These are phyloP conservation scores for Echites panduratus DNA, from an alignment of 257 asterid genomes.

Conservation along the genomic window DNA sequence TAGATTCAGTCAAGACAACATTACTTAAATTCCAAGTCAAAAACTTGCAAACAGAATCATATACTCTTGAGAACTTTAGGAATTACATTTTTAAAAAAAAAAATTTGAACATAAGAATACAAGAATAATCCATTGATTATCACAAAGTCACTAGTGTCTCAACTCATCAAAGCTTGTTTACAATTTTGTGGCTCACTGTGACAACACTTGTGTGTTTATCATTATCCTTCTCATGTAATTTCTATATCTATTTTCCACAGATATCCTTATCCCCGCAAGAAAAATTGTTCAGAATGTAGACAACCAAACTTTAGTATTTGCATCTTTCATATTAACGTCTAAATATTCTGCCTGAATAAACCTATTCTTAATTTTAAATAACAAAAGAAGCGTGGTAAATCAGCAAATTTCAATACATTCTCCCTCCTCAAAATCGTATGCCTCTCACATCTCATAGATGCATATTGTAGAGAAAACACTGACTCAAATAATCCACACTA, in stretches of 20 bases:
- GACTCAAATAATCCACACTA: background rate
- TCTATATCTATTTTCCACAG: background rate
- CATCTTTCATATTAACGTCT: background rate
- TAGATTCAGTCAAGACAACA: background rate
- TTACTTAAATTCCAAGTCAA: background rate
- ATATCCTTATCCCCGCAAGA: background rate
- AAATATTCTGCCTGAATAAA: background rate
- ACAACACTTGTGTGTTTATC: background rate
- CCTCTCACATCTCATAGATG: background rate
- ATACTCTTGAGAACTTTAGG: background rate
- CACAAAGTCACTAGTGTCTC: background rate
- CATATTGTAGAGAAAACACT: background rate
- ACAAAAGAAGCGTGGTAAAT: background rate
- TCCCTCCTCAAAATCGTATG: background rate
- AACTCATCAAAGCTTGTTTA: background rate
- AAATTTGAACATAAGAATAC: background rate
- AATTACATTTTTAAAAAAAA: too few species aligned
- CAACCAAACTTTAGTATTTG: background rate
- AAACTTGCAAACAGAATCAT: background rate
- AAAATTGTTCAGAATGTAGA: too few species aligned
- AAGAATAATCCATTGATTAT: background rate
- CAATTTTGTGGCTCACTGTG: background rate
- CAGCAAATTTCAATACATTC: background rate
- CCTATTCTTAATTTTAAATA: too few species aligned
- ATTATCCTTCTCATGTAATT: background rate